These are phyloP conservation scores for Nemania sp. DNA, from an alignment of 2,329 filamentous ascomycete genomes.

Conservation along the genomic window DNA sequence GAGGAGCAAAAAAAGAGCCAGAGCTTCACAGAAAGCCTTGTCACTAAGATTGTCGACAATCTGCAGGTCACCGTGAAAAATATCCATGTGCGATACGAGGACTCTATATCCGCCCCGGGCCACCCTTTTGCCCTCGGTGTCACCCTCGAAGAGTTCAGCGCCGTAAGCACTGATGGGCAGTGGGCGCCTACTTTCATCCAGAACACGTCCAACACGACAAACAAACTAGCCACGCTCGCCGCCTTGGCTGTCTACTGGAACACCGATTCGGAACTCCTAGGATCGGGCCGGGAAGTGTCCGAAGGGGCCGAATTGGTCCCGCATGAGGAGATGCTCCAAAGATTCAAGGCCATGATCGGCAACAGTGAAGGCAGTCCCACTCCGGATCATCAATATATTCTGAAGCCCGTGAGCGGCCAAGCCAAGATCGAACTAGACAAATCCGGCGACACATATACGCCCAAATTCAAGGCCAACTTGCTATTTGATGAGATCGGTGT, in stretches of 20 bases:
- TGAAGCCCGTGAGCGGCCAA: slow-evolving; percentile 94
- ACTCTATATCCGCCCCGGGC: slow-evolving; percentile 92
- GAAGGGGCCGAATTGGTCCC: slow-evolving; percentile 70
- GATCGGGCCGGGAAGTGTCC: slow-evolving; percentile 80
- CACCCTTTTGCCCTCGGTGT: slow-evolving; percentile 95
- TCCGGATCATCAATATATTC: slow-evolving; percentile 85
- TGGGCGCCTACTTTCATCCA: slow-evolving; percentile 98
- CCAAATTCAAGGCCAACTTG: slow-evolving; percentile 90
- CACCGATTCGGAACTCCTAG: slow-evolving; percentile 87
- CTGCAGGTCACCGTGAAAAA: slow-evolving; percentile 98
- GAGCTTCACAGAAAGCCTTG: slow-evolving; percentile 94
- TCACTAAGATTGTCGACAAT: slow-evolving; percentile 98
- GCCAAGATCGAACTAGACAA: slow-evolving; percentile 97
- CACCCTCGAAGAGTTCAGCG: slow-evolving; percentile 95
- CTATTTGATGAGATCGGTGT: slow-evolving; percentile 98
- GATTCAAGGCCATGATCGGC: slow-evolving; percentile 84
- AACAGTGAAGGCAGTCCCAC: slow-evolving; percentile 68
- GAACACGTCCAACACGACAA: slow-evolving; percentile 82
- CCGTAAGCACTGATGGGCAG: slow-evolving; percentile 92
- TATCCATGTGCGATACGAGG: slow-evolving; percentile 97
- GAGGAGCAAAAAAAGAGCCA: slow-evolving; percentile 98
- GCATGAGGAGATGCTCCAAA: slow-evolving; percentile 81
- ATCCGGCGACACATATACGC: slow-evolving; percentile 79
- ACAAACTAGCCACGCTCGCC: slow-evolving; percentile 92
- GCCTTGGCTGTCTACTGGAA: slow-evolving; percentile 98